Evolutionary conservation across 75 land plant species (phyloP), one percentile per base, ranked within the genome.

Genomic region (Pinus tabuliformis): DNA sequence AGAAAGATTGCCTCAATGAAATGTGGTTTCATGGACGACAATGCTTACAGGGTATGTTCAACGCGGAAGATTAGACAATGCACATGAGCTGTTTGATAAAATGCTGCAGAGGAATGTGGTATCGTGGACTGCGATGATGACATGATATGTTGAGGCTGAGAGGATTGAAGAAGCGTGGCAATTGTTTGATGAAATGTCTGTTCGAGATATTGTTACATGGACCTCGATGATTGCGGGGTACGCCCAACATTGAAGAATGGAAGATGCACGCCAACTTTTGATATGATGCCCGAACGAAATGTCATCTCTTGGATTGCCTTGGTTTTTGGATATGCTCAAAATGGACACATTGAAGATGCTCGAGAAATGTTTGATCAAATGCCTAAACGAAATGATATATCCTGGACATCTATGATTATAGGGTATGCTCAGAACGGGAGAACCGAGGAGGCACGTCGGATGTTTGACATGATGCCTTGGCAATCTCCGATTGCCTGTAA

Each of bases 171-270:
- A 71, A 20, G 92, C 90, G 3, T 81, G 73, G 73, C 56, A 58
- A 22, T 59, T 80, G 33, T 88, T 88, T 70, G 83, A 88, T 74
- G 76, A 80, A 30, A 61, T 91, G 45, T 60, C 77, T 0, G 68
- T 73, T 61, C 86, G 73, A 73, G 81, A 78, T 80, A 73, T 81
- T 6, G 85, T 90, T 58, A 80, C 89, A 30, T 91, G 89, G 90
- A 87, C 86, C 30, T 62, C 89, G 2, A 82, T 91, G 24, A 79
- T 91, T 56, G 63, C 81, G 7, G 93, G 88, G 16, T 91, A 84
- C 72, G 56, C 75, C 2, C 86, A 64, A 73, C 57, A 73, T 77
- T 91, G 91, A 58, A 78, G 52, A 57, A 42, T 80, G 33, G 81
- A 79, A 2, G 73, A 73, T 17, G 60, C 92, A 14, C 65, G 85